These are phyloP conservation scores for Marchantia polymorpha DNA, from an alignment of 225 moss, liverwort and hornwort genomes.

Conservation along the genomic window DNA sequence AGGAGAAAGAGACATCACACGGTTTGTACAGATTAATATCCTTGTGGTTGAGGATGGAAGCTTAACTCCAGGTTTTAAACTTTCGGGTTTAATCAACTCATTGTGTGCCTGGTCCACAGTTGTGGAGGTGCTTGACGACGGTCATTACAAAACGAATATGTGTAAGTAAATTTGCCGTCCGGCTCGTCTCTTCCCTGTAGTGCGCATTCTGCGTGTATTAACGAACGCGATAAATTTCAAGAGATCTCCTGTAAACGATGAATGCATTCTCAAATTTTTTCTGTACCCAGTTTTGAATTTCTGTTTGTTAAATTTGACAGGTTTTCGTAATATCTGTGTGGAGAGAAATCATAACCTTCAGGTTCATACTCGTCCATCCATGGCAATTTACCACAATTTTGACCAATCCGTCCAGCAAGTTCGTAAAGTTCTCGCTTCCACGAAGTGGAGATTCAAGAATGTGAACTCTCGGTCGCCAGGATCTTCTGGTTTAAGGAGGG, in stretches of 20 bases:
- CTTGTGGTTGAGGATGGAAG: background rate
- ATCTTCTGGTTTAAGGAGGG: background rate
- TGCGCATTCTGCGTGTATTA: background rate
- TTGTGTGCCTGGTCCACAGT: background rate
- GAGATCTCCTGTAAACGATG: background rate
- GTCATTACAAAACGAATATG: background rate
- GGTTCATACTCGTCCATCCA: background rate
- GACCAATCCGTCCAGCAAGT: background rate
- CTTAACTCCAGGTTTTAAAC: background rate
- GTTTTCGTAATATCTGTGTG: background rate
- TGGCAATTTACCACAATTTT: background rate
- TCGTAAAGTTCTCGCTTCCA: background rate
- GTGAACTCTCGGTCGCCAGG: background rate
- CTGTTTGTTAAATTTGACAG: background rate
- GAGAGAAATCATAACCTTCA: background rate
- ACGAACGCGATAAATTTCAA: background rate
- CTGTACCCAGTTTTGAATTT: too few species aligned
- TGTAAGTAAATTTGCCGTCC: background rate
- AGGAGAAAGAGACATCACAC: slow-evolving; percentile 27
- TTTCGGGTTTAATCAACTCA: background rate
- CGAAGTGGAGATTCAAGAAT: background rate
- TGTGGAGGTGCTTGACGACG: background rate
- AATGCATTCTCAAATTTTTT: background rate
- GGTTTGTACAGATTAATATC: slow-evolving; percentile 2
- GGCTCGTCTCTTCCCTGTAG: background rate